Evolutionary conservation across 495 filamentous ascomycete genomes (phyloP).

Genomic region (Penicillium coprophilum): DNA sequence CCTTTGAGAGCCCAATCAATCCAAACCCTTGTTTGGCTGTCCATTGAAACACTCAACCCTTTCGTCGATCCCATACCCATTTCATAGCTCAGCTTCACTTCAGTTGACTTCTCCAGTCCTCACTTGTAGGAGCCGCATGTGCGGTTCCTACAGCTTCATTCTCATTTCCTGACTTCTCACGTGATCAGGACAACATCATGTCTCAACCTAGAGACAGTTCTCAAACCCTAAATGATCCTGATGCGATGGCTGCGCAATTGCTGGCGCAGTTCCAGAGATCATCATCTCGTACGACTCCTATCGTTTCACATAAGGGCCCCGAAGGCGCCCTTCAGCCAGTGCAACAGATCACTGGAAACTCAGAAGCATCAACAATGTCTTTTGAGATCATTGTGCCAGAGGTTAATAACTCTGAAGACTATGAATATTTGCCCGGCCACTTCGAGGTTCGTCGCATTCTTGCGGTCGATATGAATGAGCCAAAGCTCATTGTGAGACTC

Average conservation of each 20-base stretch:
- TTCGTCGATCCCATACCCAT: neutral
- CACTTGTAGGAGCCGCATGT: slow-evolving; percentile 3
- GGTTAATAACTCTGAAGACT: slow-evolving; percentile 44
- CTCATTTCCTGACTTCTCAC: no score
- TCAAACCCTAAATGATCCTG: slow-evolving; percentile 15
- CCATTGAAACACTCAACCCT: neutral
- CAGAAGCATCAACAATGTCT: slow-evolving; percentile 12
- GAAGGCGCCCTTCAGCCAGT: neutral
- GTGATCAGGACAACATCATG: neutral
- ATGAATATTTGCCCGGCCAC: slow-evolving; percentile 49
- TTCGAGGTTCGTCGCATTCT: slow-evolving; percentile 42
- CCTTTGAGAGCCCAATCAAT: neutral
- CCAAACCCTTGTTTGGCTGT: neutral
- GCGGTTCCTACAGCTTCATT: neutral
- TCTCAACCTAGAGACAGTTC: neutral
- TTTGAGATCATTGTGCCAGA: slow-evolving; percentile 40
- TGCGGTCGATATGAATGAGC: slow-evolving; percentile 29
- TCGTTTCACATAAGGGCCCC: neutral
- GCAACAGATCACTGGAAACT: slow-evolving; percentile 1
- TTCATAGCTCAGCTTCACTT: neutral
- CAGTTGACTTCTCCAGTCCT: neutral
- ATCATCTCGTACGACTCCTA: neutral
- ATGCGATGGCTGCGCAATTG: slow-evolving; percentile 22
- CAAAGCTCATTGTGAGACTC: slow-evolving; percentile 46
- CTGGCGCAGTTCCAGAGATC: slow-evolving; percentile 19